Conservation (phyloP, 257 asterid species). For the Solanum sejunctum region DNA sequence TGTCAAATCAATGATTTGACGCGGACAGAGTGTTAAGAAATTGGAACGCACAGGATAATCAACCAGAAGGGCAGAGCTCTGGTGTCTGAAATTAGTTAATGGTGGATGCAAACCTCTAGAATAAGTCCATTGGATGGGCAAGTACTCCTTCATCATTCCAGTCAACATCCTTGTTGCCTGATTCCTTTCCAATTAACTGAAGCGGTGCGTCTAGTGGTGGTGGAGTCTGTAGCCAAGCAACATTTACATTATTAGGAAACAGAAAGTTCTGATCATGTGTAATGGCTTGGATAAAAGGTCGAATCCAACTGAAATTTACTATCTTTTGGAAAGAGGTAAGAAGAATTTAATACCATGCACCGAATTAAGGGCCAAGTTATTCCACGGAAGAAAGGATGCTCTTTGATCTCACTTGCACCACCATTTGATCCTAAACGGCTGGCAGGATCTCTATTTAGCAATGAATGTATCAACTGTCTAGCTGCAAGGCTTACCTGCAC, state of each 20-base stretch:
- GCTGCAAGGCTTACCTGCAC: slow-evolving; percentile 67
- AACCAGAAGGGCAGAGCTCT: not conserved
- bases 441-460: slow-evolving; percentile 71
- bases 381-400: slow-evolving; percentile 76
- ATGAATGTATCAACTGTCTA: slow-evolving; percentile 69
- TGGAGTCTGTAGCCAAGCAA: slow-evolving; percentile 46
- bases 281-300: not conserved
- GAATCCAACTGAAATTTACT: not conserved
- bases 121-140: slow-evolving; percentile 50
- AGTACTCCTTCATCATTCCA: slow-evolving; percentile 87
- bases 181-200: slow-evolving; percentile 52
- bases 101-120: slow-evolving; percentile 33
- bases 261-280: not conserved
- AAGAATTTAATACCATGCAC: slow-evolving; percentile 48
- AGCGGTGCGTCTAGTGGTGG: slow-evolving; percentile 78
- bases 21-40: not conserved
- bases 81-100: not conserved
- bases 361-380: slow-evolving; percentile 91
- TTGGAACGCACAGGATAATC: not conserved
- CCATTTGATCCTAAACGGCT: slow-evolving; percentile 76
- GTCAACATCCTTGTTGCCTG: slow-evolving; percentile 34
- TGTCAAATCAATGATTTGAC: not conserved
- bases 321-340: not conserved
- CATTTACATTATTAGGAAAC: not conserved
- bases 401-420: slow-evolving; percentile 88